Conservation (phyloP, 2,329 filamentous ascomycete genomes). For the Phaeosphaeriaceae sp. region DNA sequence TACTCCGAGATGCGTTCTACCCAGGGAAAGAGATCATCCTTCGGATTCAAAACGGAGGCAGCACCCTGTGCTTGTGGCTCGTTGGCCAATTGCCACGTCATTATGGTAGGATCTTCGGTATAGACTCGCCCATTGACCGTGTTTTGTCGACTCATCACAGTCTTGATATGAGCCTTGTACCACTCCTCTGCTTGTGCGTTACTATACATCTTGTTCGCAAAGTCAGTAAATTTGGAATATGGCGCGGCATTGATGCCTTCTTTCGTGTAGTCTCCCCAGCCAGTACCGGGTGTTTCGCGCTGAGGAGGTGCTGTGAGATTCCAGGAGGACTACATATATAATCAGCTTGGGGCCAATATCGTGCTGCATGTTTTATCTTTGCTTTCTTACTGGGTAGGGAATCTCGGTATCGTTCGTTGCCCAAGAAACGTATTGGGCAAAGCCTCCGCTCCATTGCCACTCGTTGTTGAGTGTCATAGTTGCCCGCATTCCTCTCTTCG, state of each 20-base stretch:
- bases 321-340: conserved; percentile 32
- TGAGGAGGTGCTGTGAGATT: conserved; percentile 48
- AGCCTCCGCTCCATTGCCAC: conserved; percentile 52
- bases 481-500: conserved; percentile 49
- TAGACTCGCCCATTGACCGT: conserved; percentile 47
- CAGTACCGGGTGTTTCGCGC: conserved; percentile 39
- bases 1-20: conserved; percentile 45
- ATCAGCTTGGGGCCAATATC: neutral
- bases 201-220: conserved; percentile 47
- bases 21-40: conserved; percentile 48
- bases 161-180: conserved; percentile 49
- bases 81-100: conserved; percentile 53
- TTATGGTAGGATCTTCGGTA: conserved; percentile 48
- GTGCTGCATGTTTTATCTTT: no score
- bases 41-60: conserved; percentile 21
- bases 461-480: conserved; percentile 51
- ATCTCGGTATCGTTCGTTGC: conserved; percentile 44
- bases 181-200: conserved; percentile 42
- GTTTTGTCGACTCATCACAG: conserved; percentile 46
- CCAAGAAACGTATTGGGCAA: conserved; percentile 50
- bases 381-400: conserved; percentile 44
- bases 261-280: conserved; percentile 51
- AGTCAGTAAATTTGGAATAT: conserved; percentile 36
- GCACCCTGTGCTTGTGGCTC: conserved; percentile 46
- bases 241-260: conserved; percentile 41